Percentiles rank a stretch among this genome's conserved stretches.
phyloP scores from a whole-genome alignment of 345 rosid species.

The Eucalyptus marginata region DNA sequence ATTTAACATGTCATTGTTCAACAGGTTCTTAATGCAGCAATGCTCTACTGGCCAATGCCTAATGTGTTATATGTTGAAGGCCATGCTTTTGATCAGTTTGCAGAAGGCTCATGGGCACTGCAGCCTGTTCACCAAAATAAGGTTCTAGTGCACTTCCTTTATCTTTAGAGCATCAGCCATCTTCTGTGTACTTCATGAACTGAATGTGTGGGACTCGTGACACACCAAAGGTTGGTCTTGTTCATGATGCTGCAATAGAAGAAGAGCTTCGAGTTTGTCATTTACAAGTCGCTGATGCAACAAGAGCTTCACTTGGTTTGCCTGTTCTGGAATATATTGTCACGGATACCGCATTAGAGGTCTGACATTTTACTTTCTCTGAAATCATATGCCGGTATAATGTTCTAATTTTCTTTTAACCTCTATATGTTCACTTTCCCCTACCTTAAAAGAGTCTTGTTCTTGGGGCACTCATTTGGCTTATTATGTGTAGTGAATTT shows the following conservation, averaged over 20 bases:
- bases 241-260: conserved; percentile 54
- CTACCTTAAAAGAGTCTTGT: neutral
- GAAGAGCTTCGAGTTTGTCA: conserved; percentile 41
- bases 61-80: conserved; percentile 57
- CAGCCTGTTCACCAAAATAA: conserved; percentile 53
- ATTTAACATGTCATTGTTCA: neutral
- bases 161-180: neutral
- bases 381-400: neutral
- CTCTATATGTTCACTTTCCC: neutral
- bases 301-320: conserved; percentile 70
- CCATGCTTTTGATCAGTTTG: conserved; percentile 50
- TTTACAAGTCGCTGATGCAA: conserved; percentile 59
- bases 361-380: neutral
- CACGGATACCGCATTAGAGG: conserved; percentile 39
- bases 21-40: conserved; percentile 62
- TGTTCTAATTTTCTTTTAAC: neutral
- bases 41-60: conserved; percentile 57
- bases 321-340: conserved; percentile 42
- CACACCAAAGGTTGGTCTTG: conserved; percentile 46
- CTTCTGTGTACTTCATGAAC: neutral
- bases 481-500: neutral
- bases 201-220: neutral
- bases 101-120: conserved; percentile 46
- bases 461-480: neutral
- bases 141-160: neutral